Base-by-base conservation (phyloP, 768 basidiomycete species). In the Lepiota brunneoincarnata region DNA sequence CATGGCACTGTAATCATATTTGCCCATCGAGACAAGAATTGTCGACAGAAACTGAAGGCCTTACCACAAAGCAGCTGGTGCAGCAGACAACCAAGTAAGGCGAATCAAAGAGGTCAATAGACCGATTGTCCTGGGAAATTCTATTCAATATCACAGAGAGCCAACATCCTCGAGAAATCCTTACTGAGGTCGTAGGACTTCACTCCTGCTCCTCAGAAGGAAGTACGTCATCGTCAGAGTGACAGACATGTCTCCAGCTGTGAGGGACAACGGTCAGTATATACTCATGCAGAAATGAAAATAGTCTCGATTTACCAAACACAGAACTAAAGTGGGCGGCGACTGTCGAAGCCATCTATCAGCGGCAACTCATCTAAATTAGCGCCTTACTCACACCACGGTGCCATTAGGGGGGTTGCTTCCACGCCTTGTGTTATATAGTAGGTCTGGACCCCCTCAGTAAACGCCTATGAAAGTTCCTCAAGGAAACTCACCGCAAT, bases 11-110 rank as follows among this genome's bases (percentile, higher is more conserved):
- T 4, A 17, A 28, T 10, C 7, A 31, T 9, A 31, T 40, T 20
- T 45, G n/a, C 38, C 12, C 2, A 4, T 24, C 41, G 7, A 18
- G 23, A 31, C 44, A 9, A 11, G 17, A 26, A 9, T 26, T n/a
- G 26, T 41, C 21, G n/a, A 37, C n/a, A 31, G 4, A 12, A 18
- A 18, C 11, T 28, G 44, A 31, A 28, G 0, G 31, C 7, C 60
- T 31, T 53, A 72, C 69, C 70, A 72, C 14, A 71, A 12, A 18
- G 69, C 63, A 38, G 71, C 69, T n/a, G 71, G 69, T 24, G 68
- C 64, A 9, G 66, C 67, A 9, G 69, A 67, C 38, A 66, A 63
- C 54, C 69, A 70, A 1, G 71, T 70, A 15, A 72, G 61, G 11
- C 64, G 66, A 10, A 71, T 57, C 26, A 72, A 63, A 5, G 69